Base-by-base conservation (phyloP, 163 green algal genomes). In the Picocystis sp. region DNA sequence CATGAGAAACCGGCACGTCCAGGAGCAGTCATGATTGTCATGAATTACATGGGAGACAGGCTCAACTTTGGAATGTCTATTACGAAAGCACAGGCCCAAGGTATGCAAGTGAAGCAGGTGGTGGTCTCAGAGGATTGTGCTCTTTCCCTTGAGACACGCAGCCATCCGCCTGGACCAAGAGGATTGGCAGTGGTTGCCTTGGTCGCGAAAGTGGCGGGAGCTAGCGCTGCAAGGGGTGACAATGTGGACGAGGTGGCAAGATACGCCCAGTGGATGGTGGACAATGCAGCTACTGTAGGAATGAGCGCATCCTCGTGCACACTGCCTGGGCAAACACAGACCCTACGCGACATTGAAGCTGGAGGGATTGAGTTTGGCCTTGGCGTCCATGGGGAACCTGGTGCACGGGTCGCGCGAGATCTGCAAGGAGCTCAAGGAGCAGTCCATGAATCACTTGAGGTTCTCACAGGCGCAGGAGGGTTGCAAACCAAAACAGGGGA, bases 61-160 rank as follows among this genome's bases (percentile, higher is more conserved):
- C 72, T 95, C 14, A 79, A 94, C 60, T 97, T 97, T 73, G 87
- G 87, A 0, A 61, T 92, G 38, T 85, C 86, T 3, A 76, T 67
- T 0, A 85, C 93, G 70, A 65, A 74, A 23, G 82, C 81, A 33
- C 84, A 82, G 66, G 59, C 65, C 1, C 76, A 86, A 61, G 82
- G 80, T 6, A 24, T 50, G 44, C 21, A 57, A n/a, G 81, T 84
- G 43, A 74, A 90, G 50, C 77, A 93, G 75, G 71, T 92, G 25
- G 56, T 90, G 6, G 76, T 93, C n/a, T 78, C 61, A 5, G 87
- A 97, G 45, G 87, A 97, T 60, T 78, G 71, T 22, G 80, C 81
- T 1, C 66, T 92, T n/a, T 49, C 29, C 29, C 29, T 38, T 8
- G 29, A 38, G 8, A 38, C 29, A 8, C 29, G 29, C 13, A 35